These are phyloP conservation scores for Quercus mongolica DNA, from an alignment of 306 rosid species.

Conservation along the genomic window DNA sequence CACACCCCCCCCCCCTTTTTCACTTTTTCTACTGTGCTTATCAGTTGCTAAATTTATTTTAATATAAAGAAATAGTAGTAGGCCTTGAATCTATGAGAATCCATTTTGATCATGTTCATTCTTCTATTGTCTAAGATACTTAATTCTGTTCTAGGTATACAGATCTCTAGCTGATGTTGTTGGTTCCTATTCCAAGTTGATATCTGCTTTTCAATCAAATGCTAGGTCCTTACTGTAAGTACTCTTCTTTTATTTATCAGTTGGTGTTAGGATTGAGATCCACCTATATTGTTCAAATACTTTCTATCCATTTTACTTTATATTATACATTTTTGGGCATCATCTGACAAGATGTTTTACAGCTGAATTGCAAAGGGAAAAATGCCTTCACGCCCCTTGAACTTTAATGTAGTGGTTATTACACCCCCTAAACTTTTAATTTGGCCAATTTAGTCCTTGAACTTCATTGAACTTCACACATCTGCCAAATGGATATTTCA, in stretches of 20 bases:
- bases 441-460: too few species aligned
- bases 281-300: not conserved
- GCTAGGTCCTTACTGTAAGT: constrained; percentile 81
- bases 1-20: constrained; percentile 4
- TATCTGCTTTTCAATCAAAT: constrained; percentile 68
- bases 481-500: too few species aligned
- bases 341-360: constrained; percentile 8
- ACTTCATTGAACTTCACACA: too few species aligned
- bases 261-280: constrained; percentile 6
- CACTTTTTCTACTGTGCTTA: constrained; percentile 12
- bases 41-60: constrained; percentile 25
- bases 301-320: not conserved
- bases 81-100: not conserved
- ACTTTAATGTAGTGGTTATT: too few species aligned
- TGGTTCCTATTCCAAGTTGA: constrained; percentile 88
- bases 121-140: constrained; percentile 24
- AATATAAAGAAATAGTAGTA: not conserved
- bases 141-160: constrained; percentile 59
- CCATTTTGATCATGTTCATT: not conserved
- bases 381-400: too few species aligned
- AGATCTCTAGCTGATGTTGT: constrained; percentile 87
- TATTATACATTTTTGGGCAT: constrained; percentile 7
- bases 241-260: constrained; percentile 19
- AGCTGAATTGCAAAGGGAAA: not conserved
- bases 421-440: too few species aligned